Base-by-base conservation (phyloP, 1,139 yeast genomes). In the Saccharomycopsis hybrid region DNA sequence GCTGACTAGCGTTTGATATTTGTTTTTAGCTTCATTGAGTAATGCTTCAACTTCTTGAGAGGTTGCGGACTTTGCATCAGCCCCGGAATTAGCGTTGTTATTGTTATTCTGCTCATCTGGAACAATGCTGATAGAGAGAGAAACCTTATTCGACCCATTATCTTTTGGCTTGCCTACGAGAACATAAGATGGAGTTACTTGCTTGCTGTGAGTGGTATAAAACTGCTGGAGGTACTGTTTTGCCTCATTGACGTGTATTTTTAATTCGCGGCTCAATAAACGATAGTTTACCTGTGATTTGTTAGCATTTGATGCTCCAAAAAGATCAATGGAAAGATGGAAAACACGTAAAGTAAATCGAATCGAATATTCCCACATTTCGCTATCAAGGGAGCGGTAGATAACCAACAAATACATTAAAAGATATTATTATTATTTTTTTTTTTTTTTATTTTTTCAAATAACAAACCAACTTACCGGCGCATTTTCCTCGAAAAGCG, bases 201-300 rank as follows among this genome's bases (percentile, higher is more conserved):
- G 37, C 11, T 57, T 59, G 37, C 49, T 45, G 41, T 60, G 55
- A 1, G 51, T 31, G 3, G 54, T 47, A 36, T 59, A 57, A 49
- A 58, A 64, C 1, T 57, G 36, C 48, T 57, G 57, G 2, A 65
- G 53, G 5, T 58, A 43, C 40, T 41, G 50, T 49, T 62, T 63
- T 3, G 67, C 62, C 35, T 59, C 61, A 2, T 46, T 36, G 0
- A 56, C 59, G 33, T 58, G 57, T n/a, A 63, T 47, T 27, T 54
- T 51, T 13, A 62, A 51, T 24, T 56, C 50, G 35, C 65, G 55
- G 5, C 64, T 57, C 2, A 63, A 57, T 1, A 58, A 50, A 41
- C 63, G 59, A 50, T 61, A 62, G 4, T 58, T 61, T 47, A 56
- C 59, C 44, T 57, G 35, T 31, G 9, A 31, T n/a, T n/a, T n/a